phyloP scores from a whole-genome alignment of 1,284 basidiomycete species.

The Malassezia psittaci region DNA sequence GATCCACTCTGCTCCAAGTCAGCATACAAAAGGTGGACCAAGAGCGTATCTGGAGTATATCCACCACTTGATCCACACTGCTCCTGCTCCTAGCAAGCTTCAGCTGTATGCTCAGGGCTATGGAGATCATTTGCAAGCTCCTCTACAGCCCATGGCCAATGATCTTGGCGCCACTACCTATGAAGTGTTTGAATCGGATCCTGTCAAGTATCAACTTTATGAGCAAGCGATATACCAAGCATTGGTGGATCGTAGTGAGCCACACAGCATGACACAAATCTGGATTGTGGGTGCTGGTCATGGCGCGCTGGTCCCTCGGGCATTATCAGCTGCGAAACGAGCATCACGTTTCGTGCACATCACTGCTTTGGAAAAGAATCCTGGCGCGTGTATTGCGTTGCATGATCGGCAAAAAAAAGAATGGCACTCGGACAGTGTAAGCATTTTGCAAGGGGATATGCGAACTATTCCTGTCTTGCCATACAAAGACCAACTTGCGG shows the following conservation, averaged over 20 bases:
- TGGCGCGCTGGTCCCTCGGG: conserved; percentile 82
- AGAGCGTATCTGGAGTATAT: conserved; percentile 77
- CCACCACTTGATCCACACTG: conserved; percentile 38
- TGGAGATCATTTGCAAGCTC: conserved; percentile 88
- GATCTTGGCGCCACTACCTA: conserved; percentile 90
- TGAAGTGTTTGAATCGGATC: conserved; percentile 93
- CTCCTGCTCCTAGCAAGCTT: conserved; percentile 37
- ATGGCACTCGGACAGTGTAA: conserved; percentile 69
- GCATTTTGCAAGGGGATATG: conserved; percentile 88
- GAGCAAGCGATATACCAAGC: conserved; percentile 58
- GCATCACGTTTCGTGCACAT: conserved; percentile 57
- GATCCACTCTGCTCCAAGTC: conserved; percentile 26
- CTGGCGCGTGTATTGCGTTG: conserved; percentile 37
- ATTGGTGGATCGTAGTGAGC: conserved; percentile 60
- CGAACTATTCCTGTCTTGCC: conserved; percentile 56
- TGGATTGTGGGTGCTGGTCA: conserved; percentile 84
- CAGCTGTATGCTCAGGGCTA: conserved; percentile 85
- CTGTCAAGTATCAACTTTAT: conserved; percentile 88
- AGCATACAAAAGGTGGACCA: conserved; percentile 62
- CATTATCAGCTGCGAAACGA: conserved; percentile 66
- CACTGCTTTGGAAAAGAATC: conserved; percentile 87
- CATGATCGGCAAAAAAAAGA: conserved; percentile 49
- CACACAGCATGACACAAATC: conserved; percentile 51
- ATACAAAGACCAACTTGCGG: conserved; percentile 58
- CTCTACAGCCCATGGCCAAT: conserved; percentile 89